Base-by-base conservation (phyloP, 805 yeast species). In the Ogataea allantospora region DNA sequence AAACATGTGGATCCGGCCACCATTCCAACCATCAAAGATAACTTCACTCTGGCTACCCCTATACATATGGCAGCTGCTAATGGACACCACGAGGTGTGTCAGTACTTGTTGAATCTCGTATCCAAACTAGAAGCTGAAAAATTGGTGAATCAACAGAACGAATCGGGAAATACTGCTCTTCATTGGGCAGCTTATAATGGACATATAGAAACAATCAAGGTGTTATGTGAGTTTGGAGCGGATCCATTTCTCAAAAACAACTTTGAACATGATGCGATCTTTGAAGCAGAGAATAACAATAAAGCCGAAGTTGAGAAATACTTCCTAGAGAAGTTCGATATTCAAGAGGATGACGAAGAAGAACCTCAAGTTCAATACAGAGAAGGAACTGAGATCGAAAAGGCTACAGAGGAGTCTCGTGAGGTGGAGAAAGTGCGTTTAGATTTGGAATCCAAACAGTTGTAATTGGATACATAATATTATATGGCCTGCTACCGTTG, bases 141-240 rank as follows among this genome's bases (percentile, higher is more conserved):
- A 11, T 60, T 75, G 27, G 71, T 78, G 13, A 73, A 77, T 43
- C 54, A 62, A 13, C 70, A 67, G 38, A 93, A 93, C 57, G 83
- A 77, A 33, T 77, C 83, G 14, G 99, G 98, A 2, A 93, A 93
- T 60, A 89, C 99, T 0, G 84, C 98, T 1, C 69, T 93, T 47
- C 98, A 93, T 60, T 93, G 99, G 99, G 97, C 98, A 0, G 75
- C 95, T 0, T 75, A 79, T 48, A 88, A 86, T 53, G 98, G 97
- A 1, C 88, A 88, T 52, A 60, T 87, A 40, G 80, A 75, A 3
- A 67, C 82, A 7, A 91, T 87, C 14, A 64, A 83, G 57, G 52
- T 76, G 9, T 66, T 93, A 29, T 80, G 91, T 60, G 91, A 84
- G 14, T 84, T 76, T 50, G 73, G 74, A 5, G 95, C 88, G 1